phyloP scores from a whole-genome alignment of 192 early-diverging fungal genomes.

The Linnemannia zychae region DNA sequence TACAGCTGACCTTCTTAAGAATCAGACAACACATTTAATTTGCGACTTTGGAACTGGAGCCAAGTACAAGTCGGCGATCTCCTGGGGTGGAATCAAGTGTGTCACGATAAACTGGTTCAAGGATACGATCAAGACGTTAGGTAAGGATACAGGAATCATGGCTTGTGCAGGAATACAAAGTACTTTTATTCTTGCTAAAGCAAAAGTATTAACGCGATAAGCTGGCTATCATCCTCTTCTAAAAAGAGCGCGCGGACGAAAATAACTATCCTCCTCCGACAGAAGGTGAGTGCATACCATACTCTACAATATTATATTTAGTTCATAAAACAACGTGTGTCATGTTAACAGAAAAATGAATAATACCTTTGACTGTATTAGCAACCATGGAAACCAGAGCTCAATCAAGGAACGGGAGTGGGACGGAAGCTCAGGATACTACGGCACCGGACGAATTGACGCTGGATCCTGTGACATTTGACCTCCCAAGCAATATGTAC shows the following conservation, averaged over 20 bases:
- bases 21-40: conserved; percentile 38
- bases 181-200: neutral
- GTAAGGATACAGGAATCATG: conserved; percentile 16
- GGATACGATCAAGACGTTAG: conserved; percentile 6
- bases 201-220: neutral
- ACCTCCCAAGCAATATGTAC: conserved; percentile 13
- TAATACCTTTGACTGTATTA: neutral
- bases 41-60: conserved; percentile 17
- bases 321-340: too few species aligned
- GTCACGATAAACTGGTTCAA: conserved; percentile 24
- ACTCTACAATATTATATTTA: neutral
- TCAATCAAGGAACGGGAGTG: neutral
- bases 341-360: too few species aligned
- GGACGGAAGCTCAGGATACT: neutral
- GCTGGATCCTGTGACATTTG: neutral
- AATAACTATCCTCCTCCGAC: neutral
- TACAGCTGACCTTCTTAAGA: conserved; percentile 36
- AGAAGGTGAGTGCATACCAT: neutral
- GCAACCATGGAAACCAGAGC: neutral
- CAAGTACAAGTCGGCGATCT: conserved; percentile 40
- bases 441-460: neutral
- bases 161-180: too few species aligned
- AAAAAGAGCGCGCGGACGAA: conserved; percentile 28
- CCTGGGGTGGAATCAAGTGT: conserved; percentile 39
- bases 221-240: neutral